These are phyloP conservation scores for Lactarius trivialis DNA, from an alignment of 768 basidiomycete genomes.

Conservation along the genomic window DNA sequence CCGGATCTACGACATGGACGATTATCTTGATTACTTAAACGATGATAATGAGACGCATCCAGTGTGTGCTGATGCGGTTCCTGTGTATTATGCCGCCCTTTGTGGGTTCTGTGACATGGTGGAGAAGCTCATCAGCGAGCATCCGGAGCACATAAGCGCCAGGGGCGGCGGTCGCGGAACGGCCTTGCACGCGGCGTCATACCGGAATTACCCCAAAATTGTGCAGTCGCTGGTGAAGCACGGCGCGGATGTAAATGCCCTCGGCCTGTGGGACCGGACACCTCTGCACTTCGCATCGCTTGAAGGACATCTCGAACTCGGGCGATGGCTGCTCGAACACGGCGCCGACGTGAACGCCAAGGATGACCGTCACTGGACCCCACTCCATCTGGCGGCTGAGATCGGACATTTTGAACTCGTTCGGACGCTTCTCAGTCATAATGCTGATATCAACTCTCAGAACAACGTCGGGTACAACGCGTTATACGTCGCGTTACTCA, in stretches of 20 bases:
- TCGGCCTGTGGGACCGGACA: background rate
- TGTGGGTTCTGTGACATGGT: background rate
- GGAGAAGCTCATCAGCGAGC: background rate
- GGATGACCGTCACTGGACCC: background rate
- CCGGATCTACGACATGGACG: no score
- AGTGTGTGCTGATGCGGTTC: background rate
- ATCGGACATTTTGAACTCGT: background rate
- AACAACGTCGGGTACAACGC: background rate
- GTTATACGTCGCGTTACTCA: background rate
- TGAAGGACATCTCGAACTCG: background rate
- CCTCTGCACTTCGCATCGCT: background rate
- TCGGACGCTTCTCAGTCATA: background rate
- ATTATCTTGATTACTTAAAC: no score
- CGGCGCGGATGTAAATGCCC: background rate
- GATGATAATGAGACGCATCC: no score
- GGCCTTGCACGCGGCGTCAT: background rate
- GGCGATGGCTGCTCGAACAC: background rate
- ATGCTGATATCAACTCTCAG: background rate
- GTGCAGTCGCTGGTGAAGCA: background rate
- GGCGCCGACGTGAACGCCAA: background rate
- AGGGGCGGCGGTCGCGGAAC: background rate
- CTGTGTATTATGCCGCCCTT: background rate
- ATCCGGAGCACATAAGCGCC: background rate
- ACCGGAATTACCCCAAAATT: background rate
- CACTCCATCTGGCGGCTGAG: background rate